Base-by-base conservation (phyloP, 1,284 basidiomycete species). In the Pholiota adiposa region DNA sequence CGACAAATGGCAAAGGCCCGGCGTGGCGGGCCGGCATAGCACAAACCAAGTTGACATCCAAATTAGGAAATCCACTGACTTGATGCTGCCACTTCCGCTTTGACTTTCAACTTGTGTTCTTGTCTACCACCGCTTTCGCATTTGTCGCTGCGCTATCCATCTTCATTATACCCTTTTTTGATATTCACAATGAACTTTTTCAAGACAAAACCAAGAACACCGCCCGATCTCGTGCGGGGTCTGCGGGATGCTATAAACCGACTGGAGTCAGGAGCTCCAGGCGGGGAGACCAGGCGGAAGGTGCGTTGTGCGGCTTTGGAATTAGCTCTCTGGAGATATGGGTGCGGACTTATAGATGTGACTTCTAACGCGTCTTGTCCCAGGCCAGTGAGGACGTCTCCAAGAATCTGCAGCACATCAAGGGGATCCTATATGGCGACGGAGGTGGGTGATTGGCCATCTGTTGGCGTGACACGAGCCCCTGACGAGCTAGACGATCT, bases 391-490 rank as follows among this genome's bases (percentile, higher is more conserved):
- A 97, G 65, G 95, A 97, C 60, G 86, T 96, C 8, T 87, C 89
- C n/a, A 94, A 93, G 81, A 89, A 90, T 70, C 81, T 97, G 23
- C 90, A 92, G 71, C 92, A 94, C 72, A 90, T 96, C 76, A 97
- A 97, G 77, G 82, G 82, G 18, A 85, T 97, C 66, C 82, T 97
- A 52, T 90, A 89, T 60, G 94, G 95, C 58, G 94, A 97, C 69
- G 89, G 92, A 61, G 93, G 93, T 91, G 63, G 61, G 82, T 74
- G 18, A 29, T 41, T 40, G 36, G 44, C 62, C 51, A 27, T 60
- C 19, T 29, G 9, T 44, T 34, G 61, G 33, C 36, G 34, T 34
- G 36, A 29, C 23, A 41, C n/a, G 12, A 56, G n/a, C 31, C 25
- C 19, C 33, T 50, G 36, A 53, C n/a, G 11, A 25, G 55, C 21